Evolutionary conservation across 441 rosid species (phyloP), one percentile per base, ranked within the genome.

Genomic region (Sinapis alba): DNA sequence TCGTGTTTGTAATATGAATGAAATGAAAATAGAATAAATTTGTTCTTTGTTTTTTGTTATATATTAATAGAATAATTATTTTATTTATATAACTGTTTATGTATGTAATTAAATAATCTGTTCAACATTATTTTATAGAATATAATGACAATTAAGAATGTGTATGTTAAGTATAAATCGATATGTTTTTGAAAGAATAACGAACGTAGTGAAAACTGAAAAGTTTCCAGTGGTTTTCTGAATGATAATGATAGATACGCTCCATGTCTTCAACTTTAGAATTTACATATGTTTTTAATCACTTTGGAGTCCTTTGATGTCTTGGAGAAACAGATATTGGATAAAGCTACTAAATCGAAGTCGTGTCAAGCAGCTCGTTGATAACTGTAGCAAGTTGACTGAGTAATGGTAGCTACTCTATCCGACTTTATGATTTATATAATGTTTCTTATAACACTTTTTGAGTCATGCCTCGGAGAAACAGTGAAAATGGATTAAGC

Each of bases 401-500:
- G 51, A 45, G 18, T 45, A 45, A 45, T n/a, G 19, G 6, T 16
- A 45, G 51, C 51, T 45, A 50, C 56, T 7, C 57, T 19, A 16
- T 50, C 1, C 57, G 19, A 51, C 57, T 51, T 19, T 19, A 53
- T 5, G 20, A 0, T 53, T 9, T 8, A n/a, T 19, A 3, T 53
- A 19, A 19, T 53, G 26, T 51, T 19, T 19, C 13, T 51, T 19
- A 7, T 3, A 19, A 1, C 26, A 9, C n/a, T 53, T 51, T 51
- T 51, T 0, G 2, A 19, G 59, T 53, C 27, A 54, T 54, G 27
- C 26, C 7, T 5, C 18, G 30, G 28, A 21, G 27, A 53, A 7
- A 63, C 41, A 41, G 18, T 11, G 16, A 1, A 20, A 65, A 43
- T 57, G 72, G 66, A 43, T 58, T 58, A 58, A 58, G 27, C 28